These are phyloP conservation scores for Naumovozyma castellii DNA, from an alignment of 805 yeast species.

Conservation along the genomic window DNA sequence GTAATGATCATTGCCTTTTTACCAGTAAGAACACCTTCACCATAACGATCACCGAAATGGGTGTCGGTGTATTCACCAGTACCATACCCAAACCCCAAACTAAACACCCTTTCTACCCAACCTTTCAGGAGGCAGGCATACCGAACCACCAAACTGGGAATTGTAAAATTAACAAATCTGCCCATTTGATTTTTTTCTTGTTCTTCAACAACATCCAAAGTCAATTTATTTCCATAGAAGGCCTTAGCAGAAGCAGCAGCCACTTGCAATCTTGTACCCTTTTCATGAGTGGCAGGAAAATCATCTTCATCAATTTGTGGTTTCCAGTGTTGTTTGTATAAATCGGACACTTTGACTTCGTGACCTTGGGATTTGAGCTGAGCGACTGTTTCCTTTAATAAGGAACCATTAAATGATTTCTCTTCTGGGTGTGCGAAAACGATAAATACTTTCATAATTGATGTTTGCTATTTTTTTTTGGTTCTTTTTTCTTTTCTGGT, in stretches of 20 bases:
- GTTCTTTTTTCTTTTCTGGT: too few relatives aligned
- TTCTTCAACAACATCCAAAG: constrained; percentile 17
- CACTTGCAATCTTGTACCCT: constrained; percentile 7
- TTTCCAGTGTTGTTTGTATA: constrained; percentile 20
- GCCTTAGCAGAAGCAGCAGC: constrained; percentile 9
- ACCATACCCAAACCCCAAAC: constrained; percentile 19
- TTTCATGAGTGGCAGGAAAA: constrained; percentile 6
- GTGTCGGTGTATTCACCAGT: too few relatives aligned
- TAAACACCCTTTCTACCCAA: constrained; percentile 21
- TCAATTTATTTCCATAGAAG: constrained; percentile 5
- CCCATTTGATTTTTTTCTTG: constrained; percentile 23
- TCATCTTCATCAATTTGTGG: constrained; percentile 15
- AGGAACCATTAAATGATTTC: constrained; percentile 17
- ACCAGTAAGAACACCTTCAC: constrained; percentile 18
- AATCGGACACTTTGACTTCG: constrained; percentile 23
- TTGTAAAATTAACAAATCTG: constrained; percentile 17
- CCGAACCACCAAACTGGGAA: constrained; percentile 24
- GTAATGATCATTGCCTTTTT: constrained; percentile 11
- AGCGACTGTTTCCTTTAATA: constrained; percentile 11
- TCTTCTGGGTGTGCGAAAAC: constrained; percentile 21
- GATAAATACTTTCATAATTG: constrained; percentile 13
- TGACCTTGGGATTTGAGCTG: constrained; percentile 17
- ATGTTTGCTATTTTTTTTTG: too few relatives aligned
- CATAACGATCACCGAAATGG: constrained; percentile 14
- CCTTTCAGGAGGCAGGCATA: constrained; percentile 25